Conservation (phyloP, 1,284 basidiomycete genomes). For the Ustilago xerochloae region DNA sequence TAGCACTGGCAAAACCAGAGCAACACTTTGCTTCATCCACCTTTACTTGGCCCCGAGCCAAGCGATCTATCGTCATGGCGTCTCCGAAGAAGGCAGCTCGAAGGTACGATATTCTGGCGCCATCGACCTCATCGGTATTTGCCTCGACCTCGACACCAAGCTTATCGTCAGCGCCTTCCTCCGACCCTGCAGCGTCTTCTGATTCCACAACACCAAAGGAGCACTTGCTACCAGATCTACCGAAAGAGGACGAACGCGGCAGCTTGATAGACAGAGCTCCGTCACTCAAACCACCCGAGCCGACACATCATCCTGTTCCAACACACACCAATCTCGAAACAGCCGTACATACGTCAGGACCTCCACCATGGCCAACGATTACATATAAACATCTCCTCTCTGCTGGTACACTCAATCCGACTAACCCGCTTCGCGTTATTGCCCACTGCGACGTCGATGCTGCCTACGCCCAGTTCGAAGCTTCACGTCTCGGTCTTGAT, state of each 20-base stretch:
- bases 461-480: conserved; percentile 78
- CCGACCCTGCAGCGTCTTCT: background rate
- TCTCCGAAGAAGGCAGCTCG: conserved; percentile 44
- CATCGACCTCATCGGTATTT: background rate
- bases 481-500: conserved; percentile 81
- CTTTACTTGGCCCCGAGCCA: background rate
- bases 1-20: background rate
- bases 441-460: conserved; percentile 81
- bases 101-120: conserved; percentile 27
- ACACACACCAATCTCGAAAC: conserved; percentile 44
- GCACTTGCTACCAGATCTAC: conserved; percentile 19
- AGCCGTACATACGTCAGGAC: conserved; percentile 25
- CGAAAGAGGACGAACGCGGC: conserved; percentile 10
- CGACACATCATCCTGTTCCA: conserved; percentile 18
- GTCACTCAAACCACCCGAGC: conserved; percentile 29
- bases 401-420: conserved; percentile 60
- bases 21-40: conserved; percentile 17
- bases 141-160: conserved; percentile 5
- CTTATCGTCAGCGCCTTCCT: background rate
- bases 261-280: conserved; percentile 36
- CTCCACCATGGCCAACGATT: conserved; percentile 47
- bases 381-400: conserved; percentile 61
- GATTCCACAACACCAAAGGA: background rate
- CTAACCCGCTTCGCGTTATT: conserved; percentile 72
- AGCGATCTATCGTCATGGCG: conserved; percentile 11